Evolutionary conservation across 73 alveolate genomes (phyloP).

Genomic region (Paraurostyla sp.): DNA sequence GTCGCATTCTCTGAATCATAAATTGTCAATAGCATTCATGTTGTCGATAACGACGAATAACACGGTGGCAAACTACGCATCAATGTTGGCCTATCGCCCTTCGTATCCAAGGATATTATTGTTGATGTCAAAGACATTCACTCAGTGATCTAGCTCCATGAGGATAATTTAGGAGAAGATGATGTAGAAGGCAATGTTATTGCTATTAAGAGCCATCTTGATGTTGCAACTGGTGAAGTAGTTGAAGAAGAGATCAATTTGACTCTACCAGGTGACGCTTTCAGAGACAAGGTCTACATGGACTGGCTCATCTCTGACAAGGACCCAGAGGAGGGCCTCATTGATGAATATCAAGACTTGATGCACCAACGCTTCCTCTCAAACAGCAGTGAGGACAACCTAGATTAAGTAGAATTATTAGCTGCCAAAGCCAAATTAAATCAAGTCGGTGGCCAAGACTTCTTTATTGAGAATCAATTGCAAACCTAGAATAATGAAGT

Average conservation of each 20-base stretch:
- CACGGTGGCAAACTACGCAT: constrained; percentile 19
- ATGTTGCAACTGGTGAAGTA: background rate
- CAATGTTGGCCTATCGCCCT: background rate
- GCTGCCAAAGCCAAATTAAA: too few relatives aligned
- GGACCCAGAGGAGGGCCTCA: background rate
- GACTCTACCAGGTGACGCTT: constrained; percentile 49
- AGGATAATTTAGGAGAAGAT: constrained; percentile 30
- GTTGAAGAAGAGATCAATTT: background rate
- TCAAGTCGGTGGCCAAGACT: too few relatives aligned
- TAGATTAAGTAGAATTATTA: too few relatives aligned
- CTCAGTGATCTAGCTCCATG: background rate
- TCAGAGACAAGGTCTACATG: background rate
- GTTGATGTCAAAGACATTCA: constrained; percentile 31
- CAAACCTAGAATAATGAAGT: too few relatives aligned
- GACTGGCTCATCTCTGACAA: constrained; percentile 48
- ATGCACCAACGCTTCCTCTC: background rate
- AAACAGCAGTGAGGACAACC: too few relatives aligned
- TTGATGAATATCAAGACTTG: constrained; percentile 3
- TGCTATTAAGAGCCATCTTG: background rate
- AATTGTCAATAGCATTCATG: background rate
- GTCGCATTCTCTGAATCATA: constrained; percentile 8
- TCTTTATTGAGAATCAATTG: too few relatives aligned
- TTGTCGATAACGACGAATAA: constrained; percentile 24
- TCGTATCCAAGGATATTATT: background rate
- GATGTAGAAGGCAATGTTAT: constrained; percentile 12